Conservation (phyloP, 495 filamentous ascomycete genomes). For the Aspergillus olivimuriae region DNA sequence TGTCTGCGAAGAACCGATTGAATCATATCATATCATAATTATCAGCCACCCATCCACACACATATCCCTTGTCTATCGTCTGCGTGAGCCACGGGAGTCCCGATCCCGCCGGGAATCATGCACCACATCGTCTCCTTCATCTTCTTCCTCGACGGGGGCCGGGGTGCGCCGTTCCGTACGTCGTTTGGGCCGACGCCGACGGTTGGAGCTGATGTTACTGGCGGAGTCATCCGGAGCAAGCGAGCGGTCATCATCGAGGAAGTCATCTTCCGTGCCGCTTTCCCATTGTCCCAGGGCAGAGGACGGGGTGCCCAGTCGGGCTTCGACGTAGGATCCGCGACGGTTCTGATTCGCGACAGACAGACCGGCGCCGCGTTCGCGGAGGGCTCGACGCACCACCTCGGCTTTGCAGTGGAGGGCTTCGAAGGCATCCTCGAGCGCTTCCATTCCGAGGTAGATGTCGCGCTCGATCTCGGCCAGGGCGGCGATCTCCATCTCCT, state of each 20-base stretch:
- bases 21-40: too few relatives aligned
- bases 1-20: too few relatives aligned
- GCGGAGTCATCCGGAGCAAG: conserved; percentile 69
- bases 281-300: conserved; percentile 35
- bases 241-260: conserved; percentile 54
- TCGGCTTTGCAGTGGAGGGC: conserved; percentile 82
- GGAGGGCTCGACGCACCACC: conserved; percentile 66
- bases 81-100: conserved; percentile 15
- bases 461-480: conserved; percentile 89
- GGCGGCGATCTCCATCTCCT: conserved; percentile 86
- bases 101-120: conserved; percentile 26
- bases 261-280: conserved; percentile 55
- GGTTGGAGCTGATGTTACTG: conserved; percentile 78
- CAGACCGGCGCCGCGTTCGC: conserved; percentile 73
- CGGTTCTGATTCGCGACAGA: conserved; percentile 71
- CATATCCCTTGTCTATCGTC: conserved; percentile 27
- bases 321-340: conserved; percentile 47
- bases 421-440: conserved; percentile 92
- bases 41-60: too few relatives aligned
- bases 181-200: conserved; percentile 61
- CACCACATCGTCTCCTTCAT: conserved; percentile 45
- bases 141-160: conserved; percentile 79
- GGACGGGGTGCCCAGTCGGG: conserved; percentile 52
- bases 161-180: conserved; percentile 73
- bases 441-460: conserved; percentile 90